A percentile compares a stretch with the other conserved stretches of the same genome.
Conservation (phyloP, 495 filamentous ascomycete species). For the Trichoderma reesei region DNA sequence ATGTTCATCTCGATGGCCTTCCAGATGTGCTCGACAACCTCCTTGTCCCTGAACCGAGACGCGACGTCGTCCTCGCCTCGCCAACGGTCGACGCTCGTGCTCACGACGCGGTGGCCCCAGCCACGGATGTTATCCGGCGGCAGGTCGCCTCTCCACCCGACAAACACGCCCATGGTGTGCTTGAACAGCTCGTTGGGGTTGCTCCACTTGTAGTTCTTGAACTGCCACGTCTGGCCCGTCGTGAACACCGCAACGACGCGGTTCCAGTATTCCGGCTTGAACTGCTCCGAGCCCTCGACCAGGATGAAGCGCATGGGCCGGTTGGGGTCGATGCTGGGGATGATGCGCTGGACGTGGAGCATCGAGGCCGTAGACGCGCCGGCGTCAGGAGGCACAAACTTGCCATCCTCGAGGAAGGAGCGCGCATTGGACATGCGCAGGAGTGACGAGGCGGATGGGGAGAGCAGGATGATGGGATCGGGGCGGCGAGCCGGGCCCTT, state of each 20-base stretch:
- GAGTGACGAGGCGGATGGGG: conserved; percentile 92
- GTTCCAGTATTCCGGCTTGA: conserved; percentile 96
- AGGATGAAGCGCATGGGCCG: conserved; percentile 87
- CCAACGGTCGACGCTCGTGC: conserved; percentile 70
- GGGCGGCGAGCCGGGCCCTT: conserved; percentile 47
- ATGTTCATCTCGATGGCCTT: conserved; percentile 80
- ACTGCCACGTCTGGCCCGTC: conserved; percentile 96
- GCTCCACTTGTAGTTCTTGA: conserved; percentile 95
- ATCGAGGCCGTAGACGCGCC: conserved; percentile 56
- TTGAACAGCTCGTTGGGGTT: conserved; percentile 81
- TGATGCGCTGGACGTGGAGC: conserved; percentile 67
- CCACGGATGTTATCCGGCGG: conserved; percentile 63
- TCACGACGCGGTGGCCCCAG: conserved; percentile 77
- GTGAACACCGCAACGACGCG: conserved; percentile 96
- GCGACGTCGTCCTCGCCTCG: conserved; percentile 46
- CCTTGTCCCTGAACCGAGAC: conserved; percentile 79
- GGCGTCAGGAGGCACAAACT: conserved; percentile 70
- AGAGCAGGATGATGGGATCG: conserved; percentile 96
- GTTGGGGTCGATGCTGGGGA: conserved; percentile 62
- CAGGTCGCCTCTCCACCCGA: conserved; percentile 84
- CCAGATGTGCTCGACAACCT: conserved; percentile 93
- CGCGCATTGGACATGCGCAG: conserved; percentile 98
- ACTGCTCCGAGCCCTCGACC: conserved; percentile 83
- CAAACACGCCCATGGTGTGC: conserved; percentile 75
- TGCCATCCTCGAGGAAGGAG: conserved; percentile 79